A percentile compares a stretch with the other conserved stretches of the same genome.
Conservation (phyloP, 176 grass and related monocot species). For the Tuctoria greenei region DNA sequence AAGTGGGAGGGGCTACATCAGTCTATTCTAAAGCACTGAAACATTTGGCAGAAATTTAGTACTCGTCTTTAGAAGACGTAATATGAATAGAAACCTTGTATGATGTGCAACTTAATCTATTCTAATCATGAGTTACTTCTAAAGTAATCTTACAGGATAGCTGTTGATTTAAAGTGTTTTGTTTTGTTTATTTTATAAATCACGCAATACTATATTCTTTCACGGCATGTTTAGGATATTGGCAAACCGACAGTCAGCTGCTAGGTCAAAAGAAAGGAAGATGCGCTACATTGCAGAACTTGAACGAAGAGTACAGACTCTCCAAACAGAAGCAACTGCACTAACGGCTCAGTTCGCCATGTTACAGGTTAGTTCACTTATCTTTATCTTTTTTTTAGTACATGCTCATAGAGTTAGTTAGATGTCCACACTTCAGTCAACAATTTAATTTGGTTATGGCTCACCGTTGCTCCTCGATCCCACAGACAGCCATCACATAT, state of each 20-base stretch:
- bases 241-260: constrained; percentile 95
- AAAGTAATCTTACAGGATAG: not conserved
- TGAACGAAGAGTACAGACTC: constrained; percentile 79
- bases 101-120: not conserved
- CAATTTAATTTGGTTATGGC: constrained; percentile 14
- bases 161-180: not conserved
- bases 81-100: constrained; percentile 5
- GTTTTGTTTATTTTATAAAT: not conserved
- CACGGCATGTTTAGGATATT: constrained; percentile 58
- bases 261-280: constrained; percentile 98
- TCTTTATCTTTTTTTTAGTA: constrained; percentile 11
- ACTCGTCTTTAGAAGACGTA: not conserved
- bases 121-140: not conserved
- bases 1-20: not conserved
- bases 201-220: not conserved
- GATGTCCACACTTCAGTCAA: not conserved
- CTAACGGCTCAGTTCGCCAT: constrained; percentile 80
- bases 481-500: not conserved
- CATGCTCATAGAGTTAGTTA: not conserved
- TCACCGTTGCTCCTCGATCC: not conserved
- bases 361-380: constrained; percentile 68
- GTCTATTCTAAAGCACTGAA: not conserved
- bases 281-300: constrained; percentile 95
- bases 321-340: constrained; percentile 87
- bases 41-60: not conserved